Evolutionary conservation across 805 yeast genomes (phyloP), one percentile per base, ranked within the genome.

Genomic region (Yamadazyma insecticola): DNA sequence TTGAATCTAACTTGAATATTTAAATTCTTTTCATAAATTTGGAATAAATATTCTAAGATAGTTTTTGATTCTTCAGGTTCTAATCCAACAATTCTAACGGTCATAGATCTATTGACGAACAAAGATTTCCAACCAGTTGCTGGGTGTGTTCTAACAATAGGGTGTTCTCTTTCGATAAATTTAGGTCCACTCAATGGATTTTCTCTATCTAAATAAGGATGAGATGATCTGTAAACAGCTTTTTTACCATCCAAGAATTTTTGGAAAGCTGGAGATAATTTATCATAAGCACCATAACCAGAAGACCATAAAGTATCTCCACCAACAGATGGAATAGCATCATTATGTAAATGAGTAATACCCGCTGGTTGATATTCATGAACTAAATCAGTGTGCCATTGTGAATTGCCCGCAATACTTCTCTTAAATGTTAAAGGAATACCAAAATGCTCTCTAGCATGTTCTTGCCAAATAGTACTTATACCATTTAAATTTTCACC

Each of bases 71-170:
- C 81, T 29, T 56, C 71, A 15, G 67, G 65, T 32, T 69, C 66
- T 32, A 76, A 58, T 0, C 78, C 81, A 6, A 67, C 65, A 35
- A 76, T 75, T 37, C 73, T 60, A 26, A 48, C 57, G 10, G 78
- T 74, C 66, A 65, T 63, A 13, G 62, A 56, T 29, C 76, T 63
- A 53, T 75, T 74, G 26, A 75, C 73, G 37, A 59, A 76, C 41
- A 77, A 54, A 1, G 77, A 57, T 52, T 77, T 78, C 73, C 76
- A 66, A 26, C 81, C 81, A 17, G 82, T 76, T 9, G 70, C 78
- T 6, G 84, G 83, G 43, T 78, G 78, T 22, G 81, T 74, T 56
- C 82, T 68, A 21, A 78, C 68, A 16, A 78, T 41, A 3, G 81
- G 82, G 52, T 78, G 84, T 36, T 66, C 72, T 51, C 78, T 66